Conservation (phyloP, 2,329 filamentous ascomycete genomes). For the Pseudomassariella vexata region DNA sequence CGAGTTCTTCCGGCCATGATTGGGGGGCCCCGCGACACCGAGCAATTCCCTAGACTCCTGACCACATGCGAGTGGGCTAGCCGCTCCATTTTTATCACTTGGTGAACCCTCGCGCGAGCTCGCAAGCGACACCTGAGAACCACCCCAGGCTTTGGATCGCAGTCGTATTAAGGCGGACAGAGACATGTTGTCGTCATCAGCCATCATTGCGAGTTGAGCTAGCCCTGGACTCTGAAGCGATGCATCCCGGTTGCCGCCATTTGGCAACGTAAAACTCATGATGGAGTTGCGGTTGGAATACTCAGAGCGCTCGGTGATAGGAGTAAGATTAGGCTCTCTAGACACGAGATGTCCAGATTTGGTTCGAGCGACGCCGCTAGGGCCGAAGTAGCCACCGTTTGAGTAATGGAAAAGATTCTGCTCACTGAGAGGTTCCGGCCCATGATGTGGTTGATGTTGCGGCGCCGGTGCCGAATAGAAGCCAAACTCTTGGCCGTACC, state of each 20-base stretch:
- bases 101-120: conserved; percentile 41
- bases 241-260: conserved; percentile 38
- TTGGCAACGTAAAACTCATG: conserved; percentile 60
- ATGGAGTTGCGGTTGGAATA: conserved; percentile 93
- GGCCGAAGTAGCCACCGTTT: conserved; percentile 86
- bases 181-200: conserved; percentile 65
- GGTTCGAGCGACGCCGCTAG: conserved; percentile 62
- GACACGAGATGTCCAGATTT: conserved; percentile 70
- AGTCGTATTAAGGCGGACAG: conserved; percentile 67
- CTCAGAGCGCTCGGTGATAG: conserved; percentile 92
- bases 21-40: conserved; percentile 10
- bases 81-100: conserved; percentile 36
- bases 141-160: conserved; percentile 72
- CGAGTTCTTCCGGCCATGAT: conserved; percentile 43
- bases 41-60: conserved; percentile 15
- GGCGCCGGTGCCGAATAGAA: conserved; percentile 70
- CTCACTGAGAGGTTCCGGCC: conserved; percentile 20
- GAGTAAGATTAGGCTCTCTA: conserved; percentile 86
- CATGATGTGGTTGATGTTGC: conserved; percentile 17
- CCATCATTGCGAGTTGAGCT: conserved; percentile 67
- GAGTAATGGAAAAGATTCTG: conserved; percentile 52
- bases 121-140: conserved; percentile 67
- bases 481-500: conserved; percentile 94
- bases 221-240: conserved; percentile 65
- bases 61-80: conserved; percentile 37